Base-by-base conservation (phyloP, 257 asterid species). In the Fraxinus americana region DNA sequence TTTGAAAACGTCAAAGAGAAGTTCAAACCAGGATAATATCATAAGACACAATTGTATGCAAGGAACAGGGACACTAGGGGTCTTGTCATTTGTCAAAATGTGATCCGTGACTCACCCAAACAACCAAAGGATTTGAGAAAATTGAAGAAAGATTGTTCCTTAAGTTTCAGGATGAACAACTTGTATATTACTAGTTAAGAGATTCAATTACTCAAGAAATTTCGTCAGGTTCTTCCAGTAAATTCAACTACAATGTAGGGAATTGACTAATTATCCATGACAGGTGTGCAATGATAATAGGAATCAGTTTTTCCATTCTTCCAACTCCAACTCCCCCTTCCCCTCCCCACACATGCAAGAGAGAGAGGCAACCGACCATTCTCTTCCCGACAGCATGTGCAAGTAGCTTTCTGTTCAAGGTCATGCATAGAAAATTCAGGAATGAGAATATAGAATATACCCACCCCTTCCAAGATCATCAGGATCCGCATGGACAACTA, bases 401-500 rank as follows among this genome's bases (percentile, higher is more conserved):
- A 48, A 57, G 66, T 7, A n/a, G 25, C 27, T 57, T n/a, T 57
- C 66, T 57, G 29, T n/a, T n/a, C 66, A n/a, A n/a, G 25, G 12
- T n/a, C 8, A 57, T 57, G 66, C 32, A 27, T 8, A 27, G 69
- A 61, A 25, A 61, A 61, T 25, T 23, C 34, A 25, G 17, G 4
- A 61, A 27, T 25, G 50, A 2, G 34, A 77, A n/a, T 57, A 29
- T 80, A 54, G 77, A 59, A 54, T 75, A 67, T 13, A 39, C 93
- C 34, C 77, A 93, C 99, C 99, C 86, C 86, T 91, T 82, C 98
- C 99, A 63, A 95, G 93, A 89, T 95, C 99, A 86, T 96, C 99
- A 25, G 97, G 96, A 81, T 96, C 99, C 61, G 84, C 97, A 88
- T 96, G 99, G 72, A 96, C 97, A 76, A 96, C 99, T n/a, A 96